Conservation (phyloP, 768 basidiomycete genomes). For the Tubosaeta sp. region DNA sequence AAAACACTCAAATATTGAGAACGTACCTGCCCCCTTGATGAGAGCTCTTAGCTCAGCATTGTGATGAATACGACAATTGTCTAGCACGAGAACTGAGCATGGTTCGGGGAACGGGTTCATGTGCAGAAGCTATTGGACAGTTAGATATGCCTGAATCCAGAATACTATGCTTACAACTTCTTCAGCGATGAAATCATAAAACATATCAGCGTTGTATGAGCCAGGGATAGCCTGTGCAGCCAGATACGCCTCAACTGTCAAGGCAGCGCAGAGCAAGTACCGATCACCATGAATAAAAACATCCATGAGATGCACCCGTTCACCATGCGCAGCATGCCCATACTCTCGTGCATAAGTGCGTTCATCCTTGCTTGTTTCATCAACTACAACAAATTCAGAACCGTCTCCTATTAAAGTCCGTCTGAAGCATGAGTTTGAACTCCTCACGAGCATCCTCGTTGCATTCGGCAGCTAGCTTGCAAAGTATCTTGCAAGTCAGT, state of each 20-base stretch:
- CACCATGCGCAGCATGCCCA: slow-evolving; percentile 23
- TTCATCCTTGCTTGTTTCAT: slow-evolving; percentile 22
- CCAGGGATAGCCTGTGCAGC: slow-evolving; percentile 23
- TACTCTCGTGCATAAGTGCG: slow-evolving; percentile 18
- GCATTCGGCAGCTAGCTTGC: slow-evolving; percentile 1
- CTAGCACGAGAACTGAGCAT: too few relatives aligned
- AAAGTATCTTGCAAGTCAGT: not conserved
- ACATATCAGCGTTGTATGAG: slow-evolving; percentile 30
- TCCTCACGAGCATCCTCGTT: not conserved
- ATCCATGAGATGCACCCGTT: slow-evolving; percentile 15
- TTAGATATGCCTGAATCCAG: too few relatives aligned
- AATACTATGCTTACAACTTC: not conserved
- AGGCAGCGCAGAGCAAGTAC: slow-evolving; percentile 33
- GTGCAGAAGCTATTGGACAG: too few relatives aligned
- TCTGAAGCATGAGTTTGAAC: slow-evolving; percentile 2
- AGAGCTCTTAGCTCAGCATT: too few relatives aligned
- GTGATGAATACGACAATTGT: too few relatives aligned
- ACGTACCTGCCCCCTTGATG: too few relatives aligned
- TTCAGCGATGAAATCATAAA: slow-evolving; percentile 33
- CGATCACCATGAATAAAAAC: slow-evolving; percentile 26
- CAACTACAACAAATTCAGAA: slow-evolving; percentile 2
- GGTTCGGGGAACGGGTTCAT: too few relatives aligned
- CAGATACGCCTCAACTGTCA: slow-evolving; percentile 18
- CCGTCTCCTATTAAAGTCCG: not conserved
- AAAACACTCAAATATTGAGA: too few relatives aligned